Percentiles rank a stretch among this genome's conserved stretches.
Conservation (phyloP, 169 alveolate genomes). For the Plasmodium coatneyi region DNA sequence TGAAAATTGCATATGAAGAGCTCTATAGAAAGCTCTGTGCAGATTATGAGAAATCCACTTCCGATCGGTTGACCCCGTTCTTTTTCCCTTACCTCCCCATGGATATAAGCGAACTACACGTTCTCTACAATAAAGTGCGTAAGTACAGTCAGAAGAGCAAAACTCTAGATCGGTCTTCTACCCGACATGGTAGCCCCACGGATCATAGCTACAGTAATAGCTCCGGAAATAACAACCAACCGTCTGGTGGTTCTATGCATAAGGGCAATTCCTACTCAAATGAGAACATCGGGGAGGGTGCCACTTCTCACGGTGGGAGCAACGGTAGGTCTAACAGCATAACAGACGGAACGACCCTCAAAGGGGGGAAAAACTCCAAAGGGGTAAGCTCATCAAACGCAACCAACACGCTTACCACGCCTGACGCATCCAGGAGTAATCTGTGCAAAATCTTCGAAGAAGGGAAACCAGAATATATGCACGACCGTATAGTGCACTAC, state of each 20-base stretch:
- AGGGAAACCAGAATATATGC: neutral
- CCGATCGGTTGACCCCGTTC: neutral
- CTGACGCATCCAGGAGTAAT: neutral
- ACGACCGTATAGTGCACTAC: conserved; percentile 9
- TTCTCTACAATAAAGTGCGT: conserved; percentile 1
- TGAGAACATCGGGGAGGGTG: neutral
- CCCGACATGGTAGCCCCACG: neutral
- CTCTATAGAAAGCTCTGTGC: conserved; percentile 10
- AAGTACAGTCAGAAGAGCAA: neutral
- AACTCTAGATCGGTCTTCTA: neutral
- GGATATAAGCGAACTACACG: conserved; percentile 12
- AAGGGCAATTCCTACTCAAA: neutral
- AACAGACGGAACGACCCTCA: neutral
- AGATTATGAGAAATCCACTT: conserved; percentile 18
- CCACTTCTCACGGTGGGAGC: neutral
- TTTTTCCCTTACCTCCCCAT: conserved; percentile 23
- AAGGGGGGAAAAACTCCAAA: neutral
- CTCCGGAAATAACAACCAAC: neutral
- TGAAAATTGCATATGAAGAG: conserved; percentile 7
- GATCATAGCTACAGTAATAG: neutral
- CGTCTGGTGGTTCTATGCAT: neutral
- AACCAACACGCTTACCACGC: neutral
- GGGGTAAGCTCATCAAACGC: neutral
- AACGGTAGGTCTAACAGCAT: neutral
- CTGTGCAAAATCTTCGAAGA: conserved; percentile 9